These are phyloP conservation scores for Colletotrichum kahawae DNA, from an alignment of 2,329 filamentous ascomycete genomes.

Conservation along the genomic window DNA sequence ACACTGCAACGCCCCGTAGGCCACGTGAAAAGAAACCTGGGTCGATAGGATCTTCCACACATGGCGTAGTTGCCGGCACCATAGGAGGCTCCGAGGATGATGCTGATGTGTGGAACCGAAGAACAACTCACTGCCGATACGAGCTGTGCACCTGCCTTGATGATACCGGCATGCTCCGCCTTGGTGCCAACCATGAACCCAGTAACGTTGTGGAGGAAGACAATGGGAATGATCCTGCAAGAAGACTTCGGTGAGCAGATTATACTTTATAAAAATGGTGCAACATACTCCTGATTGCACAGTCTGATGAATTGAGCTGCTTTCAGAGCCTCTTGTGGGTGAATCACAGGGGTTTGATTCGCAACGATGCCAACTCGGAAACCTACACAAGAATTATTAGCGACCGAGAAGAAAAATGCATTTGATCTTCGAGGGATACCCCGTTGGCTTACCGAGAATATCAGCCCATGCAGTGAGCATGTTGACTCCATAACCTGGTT, in stretches of 20 bases:
- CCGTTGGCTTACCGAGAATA: not conserved
- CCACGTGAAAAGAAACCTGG: not conserved
- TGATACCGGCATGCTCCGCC: not conserved
- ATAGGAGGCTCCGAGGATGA: not conserved
- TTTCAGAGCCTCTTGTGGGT: not conserved
- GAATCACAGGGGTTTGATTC: not conserved
- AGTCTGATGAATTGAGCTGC: not conserved
- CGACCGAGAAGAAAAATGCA: not conserved
- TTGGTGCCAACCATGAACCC: not conserved
- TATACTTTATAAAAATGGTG: not conserved
- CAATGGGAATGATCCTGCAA: not conserved
- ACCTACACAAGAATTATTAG: not conserved
- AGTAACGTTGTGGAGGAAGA: not conserved
- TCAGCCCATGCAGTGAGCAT: slow-evolving; percentile 25
- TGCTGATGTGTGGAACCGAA: not conserved
- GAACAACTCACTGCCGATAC: not conserved
- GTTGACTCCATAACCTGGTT: slow-evolving; percentile 38
- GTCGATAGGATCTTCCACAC: not conserved
- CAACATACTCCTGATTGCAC: not conserved
- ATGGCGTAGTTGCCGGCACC: not conserved
- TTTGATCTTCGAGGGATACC: not conserved
- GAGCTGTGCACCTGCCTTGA: not conserved
- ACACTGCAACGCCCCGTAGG: not conserved
- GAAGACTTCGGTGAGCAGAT: not conserved
- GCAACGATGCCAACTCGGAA: not conserved